A percentile compares a stretch with the other conserved stretches of the same genome.
phyloP scores from a whole-genome alignment of 441 rosid genomes.

The Brassica balearica region DNA sequence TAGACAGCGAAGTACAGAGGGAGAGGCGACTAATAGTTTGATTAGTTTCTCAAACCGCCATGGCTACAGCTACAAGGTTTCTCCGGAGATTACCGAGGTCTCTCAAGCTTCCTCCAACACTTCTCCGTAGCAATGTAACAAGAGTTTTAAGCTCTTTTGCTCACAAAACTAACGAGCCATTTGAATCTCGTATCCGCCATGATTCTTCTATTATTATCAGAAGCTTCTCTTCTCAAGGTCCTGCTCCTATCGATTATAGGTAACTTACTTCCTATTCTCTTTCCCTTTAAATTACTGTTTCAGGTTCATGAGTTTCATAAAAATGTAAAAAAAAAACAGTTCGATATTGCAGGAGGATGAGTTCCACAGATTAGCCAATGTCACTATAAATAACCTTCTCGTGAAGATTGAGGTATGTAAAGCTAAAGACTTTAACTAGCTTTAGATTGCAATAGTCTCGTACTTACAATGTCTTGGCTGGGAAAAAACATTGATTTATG shows the following conservation, averaged over 20 bases:
- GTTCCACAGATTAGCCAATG: slow-evolving; percentile 78
- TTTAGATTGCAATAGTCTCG: neutral
- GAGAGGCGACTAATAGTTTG: slow-evolving; percentile 16
- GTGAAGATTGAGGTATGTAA: slow-evolving; percentile 77
- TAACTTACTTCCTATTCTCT: slow-evolving; percentile 27
- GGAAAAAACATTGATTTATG: slow-evolving; percentile 19
- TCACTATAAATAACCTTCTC: slow-evolving; percentile 72
- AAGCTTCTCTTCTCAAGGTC: slow-evolving; percentile 63
- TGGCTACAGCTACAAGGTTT: slow-evolving; percentile 61
- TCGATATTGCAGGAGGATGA: slow-evolving; percentile 82
- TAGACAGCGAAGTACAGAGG: slow-evolving; percentile 1
- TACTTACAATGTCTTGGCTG: slow-evolving; percentile 1
- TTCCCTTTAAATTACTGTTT: neutral
- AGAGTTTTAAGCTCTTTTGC: slow-evolving; percentile 27
- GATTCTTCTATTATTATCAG: slow-evolving; percentile 40
- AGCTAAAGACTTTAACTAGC: neutral
- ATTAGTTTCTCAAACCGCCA: slow-evolving; percentile 15
- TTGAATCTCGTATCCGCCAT: slow-evolving; percentile 9
- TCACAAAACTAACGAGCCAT: slow-evolving; percentile 19
- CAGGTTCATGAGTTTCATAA: slow-evolving; percentile 2
- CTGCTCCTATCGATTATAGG: slow-evolving; percentile 69
- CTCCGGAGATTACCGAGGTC: slow-evolving; percentile 49
- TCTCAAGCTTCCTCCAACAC: slow-evolving; percentile 39
- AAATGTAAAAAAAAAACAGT: slow-evolving; percentile 49
- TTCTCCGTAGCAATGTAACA: slow-evolving; percentile 13